phyloP scores from a whole-genome alignment of 768 basidiomycete genomes.

The Tylopilus sp. region DNA sequence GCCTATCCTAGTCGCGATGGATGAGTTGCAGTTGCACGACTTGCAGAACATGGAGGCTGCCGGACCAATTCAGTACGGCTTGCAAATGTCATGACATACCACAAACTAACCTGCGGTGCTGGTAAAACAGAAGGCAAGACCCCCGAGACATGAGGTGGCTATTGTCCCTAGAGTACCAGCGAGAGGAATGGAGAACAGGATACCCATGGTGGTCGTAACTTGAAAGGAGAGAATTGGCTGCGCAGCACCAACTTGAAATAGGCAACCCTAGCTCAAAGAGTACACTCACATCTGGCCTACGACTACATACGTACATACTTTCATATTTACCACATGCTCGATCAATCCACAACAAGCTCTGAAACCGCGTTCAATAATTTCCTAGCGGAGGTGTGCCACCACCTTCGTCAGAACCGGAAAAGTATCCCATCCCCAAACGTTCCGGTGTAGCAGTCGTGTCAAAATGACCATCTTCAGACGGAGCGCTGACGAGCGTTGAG shows the following conservation, averaged over 20 bases:
- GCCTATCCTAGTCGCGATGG: constrained; percentile 94
- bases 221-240: not conserved
- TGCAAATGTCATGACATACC: constrained; percentile 6
- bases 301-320: not conserved
- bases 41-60: constrained; percentile 95
- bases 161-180: constrained; percentile 66
- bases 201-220: constrained; percentile 51
- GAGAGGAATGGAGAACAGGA: constrained; percentile 70
- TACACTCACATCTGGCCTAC: not conserved
- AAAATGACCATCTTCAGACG: constrained; percentile 7
- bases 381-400: not conserved
- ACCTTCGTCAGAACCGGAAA: constrained; percentile 3
- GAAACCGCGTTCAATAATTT: not conserved
- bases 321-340: too few relatives aligned
- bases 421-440: not conserved
- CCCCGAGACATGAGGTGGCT: constrained; percentile 79
- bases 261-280: too few relatives aligned
- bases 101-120: constrained; percentile 70
- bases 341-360: not conserved
- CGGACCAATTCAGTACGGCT: not conserved
- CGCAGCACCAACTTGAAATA: constrained; percentile 4
- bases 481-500: constrained; percentile 12
- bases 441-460: not conserved
- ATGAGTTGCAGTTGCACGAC: constrained; percentile 98
- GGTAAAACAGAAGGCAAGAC: constrained; percentile 81